Conservation (phyloP, 1,139 yeast genomes). For the Casaregolazyma lundiana region DNA sequence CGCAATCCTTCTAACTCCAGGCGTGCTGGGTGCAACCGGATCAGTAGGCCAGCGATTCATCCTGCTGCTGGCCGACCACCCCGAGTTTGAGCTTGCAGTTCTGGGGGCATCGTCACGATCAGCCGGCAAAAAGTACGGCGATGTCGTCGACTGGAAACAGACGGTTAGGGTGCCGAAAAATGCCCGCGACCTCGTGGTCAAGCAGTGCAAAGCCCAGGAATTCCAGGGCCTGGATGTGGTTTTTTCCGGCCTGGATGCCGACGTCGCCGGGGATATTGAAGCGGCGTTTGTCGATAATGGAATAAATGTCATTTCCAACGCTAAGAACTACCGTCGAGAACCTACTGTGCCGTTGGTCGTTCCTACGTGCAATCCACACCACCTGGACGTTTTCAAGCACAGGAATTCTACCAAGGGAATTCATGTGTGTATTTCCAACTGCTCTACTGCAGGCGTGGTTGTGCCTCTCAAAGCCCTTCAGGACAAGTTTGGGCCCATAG, state of each 20-base stretch:
- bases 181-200: slow-evolving; percentile 60
- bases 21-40: slow-evolving; percentile 97
- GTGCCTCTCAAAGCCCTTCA: slow-evolving; percentile 94
- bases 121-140: slow-evolving; percentile 81
- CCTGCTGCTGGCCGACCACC: slow-evolving; percentile 76
- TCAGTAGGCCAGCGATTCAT: slow-evolving; percentile 97
- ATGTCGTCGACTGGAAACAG: slow-evolving; percentile 95
- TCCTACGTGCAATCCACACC: slow-evolving; percentile 95
- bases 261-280: slow-evolving; percentile 90
- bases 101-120: slow-evolving; percentile 93
- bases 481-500: slow-evolving; percentile 84
- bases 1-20: slow-evolving; percentile 33
- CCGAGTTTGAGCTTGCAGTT: slow-evolving; percentile 78
- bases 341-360: slow-evolving; percentile 87
- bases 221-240: slow-evolving; percentile 91
- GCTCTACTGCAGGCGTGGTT: slow-evolving; percentile 97
- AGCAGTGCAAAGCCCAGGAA: slow-evolving; percentile 69
- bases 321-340: slow-evolving; percentile 90
- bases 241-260: slow-evolving; percentile 92
- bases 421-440: slow-evolving; percentile 91
- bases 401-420: slow-evolving; percentile 60
- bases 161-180: slow-evolving; percentile 70
- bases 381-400: slow-evolving; percentile 66
- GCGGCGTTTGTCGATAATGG: slow-evolving; percentile 79
- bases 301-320: slow-evolving; percentile 81